Evolutionary conservation across 225 moss, liverwort and hornwort species (phyloP).

Genomic region (Ulota crispa): DNA sequence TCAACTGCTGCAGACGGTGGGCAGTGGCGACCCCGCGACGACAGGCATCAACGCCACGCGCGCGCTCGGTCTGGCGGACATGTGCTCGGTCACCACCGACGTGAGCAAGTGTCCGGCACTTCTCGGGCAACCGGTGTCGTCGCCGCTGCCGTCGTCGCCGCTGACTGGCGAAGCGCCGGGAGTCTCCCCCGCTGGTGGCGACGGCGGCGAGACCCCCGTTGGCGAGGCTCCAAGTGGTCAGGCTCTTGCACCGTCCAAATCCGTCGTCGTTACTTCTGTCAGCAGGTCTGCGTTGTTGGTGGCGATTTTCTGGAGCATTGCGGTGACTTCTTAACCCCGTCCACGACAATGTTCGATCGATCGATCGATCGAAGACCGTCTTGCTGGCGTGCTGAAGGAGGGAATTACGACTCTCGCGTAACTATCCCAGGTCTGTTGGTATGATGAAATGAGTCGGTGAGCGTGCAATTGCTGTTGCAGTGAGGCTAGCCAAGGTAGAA

Average conservation of each 20-base stretch:
- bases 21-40: conserved; percentile 36
- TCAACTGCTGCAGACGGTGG: conserved; percentile 40
- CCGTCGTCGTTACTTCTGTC: not conserved
- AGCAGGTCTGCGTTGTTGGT: not conserved
- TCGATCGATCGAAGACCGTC: not conserved
- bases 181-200: not conserved
- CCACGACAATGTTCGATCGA: not conserved
- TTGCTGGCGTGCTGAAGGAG: not conserved
- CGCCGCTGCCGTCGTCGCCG: conserved; percentile 29
- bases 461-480: not conserved
- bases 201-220: not conserved
- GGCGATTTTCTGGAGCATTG: conserved; percentile 9
- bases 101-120: conserved; percentile 38
- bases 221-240: not conserved
- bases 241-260: not conserved
- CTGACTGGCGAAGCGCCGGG: not conserved
- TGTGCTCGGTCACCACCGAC: conserved; percentile 38
- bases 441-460: not conserved
- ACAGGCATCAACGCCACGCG: conserved; percentile 47
- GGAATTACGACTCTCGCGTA: not conserved
- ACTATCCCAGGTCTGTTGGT: not conserved
- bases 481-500: not conserved
- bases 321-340: not conserved
- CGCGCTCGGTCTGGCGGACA: conserved; percentile 30
- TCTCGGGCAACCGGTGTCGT: conserved; percentile 42